Evolutionary conservation across 2,329 filamentous ascomycete species (phyloP).

Genomic region (Chrysosporium queenslandicum): DNA sequence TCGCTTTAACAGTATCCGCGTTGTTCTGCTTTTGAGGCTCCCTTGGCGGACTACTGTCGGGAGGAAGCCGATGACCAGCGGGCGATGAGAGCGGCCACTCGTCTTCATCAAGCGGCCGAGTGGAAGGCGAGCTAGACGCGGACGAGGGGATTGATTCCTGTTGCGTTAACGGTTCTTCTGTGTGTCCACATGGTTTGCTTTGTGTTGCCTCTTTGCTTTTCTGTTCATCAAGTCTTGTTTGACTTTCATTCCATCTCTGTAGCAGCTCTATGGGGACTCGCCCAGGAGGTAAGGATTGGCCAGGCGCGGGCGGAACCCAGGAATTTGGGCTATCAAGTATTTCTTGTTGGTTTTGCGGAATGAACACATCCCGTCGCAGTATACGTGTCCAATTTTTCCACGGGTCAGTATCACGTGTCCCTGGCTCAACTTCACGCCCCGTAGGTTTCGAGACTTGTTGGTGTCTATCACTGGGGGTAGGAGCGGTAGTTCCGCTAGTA

Average conservation of each 20-base stretch:
- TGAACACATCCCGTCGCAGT: slow-evolving; percentile 34
- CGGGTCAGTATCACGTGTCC: slow-evolving; percentile 12
- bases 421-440: neutral
- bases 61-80: slow-evolving; percentile 18
- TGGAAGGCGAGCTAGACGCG: neutral
- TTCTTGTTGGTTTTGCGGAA: slow-evolving; percentile 41
- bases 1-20: neutral
- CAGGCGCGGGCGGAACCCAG: slow-evolving; percentile 30
- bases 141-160: neutral
- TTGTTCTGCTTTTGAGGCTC: neutral
- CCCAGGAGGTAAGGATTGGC: slow-evolving; percentile 22
- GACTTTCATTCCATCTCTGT: slow-evolving; percentile 29
- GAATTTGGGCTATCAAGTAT: slow-evolving; percentile 40
- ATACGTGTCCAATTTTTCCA: slow-evolving; percentile 33
- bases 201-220: neutral
- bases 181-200: neutral
- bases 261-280: slow-evolving; percentile 31
- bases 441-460: neutral
- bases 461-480: neutral
- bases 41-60: slow-evolving; percentile 23
- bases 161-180: neutral
- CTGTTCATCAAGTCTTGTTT: slow-evolving; percentile 4
- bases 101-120: neutral
- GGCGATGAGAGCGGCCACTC: neutral
- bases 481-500: neutral